Evolutionary conservation across 805 yeast genomes (phyloP).

Genomic region (Kuraishia piskuri): DNA sequence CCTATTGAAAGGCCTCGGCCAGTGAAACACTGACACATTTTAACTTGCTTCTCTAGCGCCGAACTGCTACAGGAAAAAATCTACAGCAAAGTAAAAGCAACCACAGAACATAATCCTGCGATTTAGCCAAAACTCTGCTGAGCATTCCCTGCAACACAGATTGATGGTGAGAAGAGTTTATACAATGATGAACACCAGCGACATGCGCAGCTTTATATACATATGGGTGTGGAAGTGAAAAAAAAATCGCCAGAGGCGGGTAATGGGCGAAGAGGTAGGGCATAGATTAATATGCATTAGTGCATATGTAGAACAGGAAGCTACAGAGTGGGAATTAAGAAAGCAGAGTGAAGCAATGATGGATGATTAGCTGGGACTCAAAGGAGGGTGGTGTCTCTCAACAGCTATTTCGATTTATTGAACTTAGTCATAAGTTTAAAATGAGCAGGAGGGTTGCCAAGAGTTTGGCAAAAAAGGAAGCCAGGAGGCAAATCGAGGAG

Average conservation of each 20-base stretch:
- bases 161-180: slow-evolving; percentile 21
- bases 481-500: slow-evolving; percentile 7
- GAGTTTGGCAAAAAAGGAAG: slow-evolving; percentile 17
- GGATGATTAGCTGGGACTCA: no score
- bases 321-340: not conserved
- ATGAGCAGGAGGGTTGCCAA: slow-evolving; percentile 27
- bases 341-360: no score
- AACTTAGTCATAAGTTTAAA: not conserved
- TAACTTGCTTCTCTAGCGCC: slow-evolving; percentile 68
- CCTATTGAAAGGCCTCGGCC: not conserved
- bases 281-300: slow-evolving; percentile 1
- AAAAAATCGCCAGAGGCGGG: slow-evolving; percentile 6
- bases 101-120: slow-evolving; percentile 10
- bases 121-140: slow-evolving; percentile 19
- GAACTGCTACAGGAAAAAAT: slow-evolving; percentile 36
- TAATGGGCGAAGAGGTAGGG: slow-evolving; percentile 5
- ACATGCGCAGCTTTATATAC: not conserved
- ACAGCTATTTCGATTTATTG: not conserved
- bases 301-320: not conserved
- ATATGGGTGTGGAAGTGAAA: slow-evolving; percentile 1
- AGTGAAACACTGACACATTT: slow-evolving; percentile 6
- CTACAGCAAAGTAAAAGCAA: slow-evolving; percentile 2
- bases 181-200: not conserved
- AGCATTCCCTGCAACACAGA: slow-evolving; percentile 46
- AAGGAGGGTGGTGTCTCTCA: not conserved